Evolutionary conservation across 768 basidiomycete species (phyloP), one percentile per base, ranked within the genome.

Genomic region (Leccinum sublutescens): DNA sequence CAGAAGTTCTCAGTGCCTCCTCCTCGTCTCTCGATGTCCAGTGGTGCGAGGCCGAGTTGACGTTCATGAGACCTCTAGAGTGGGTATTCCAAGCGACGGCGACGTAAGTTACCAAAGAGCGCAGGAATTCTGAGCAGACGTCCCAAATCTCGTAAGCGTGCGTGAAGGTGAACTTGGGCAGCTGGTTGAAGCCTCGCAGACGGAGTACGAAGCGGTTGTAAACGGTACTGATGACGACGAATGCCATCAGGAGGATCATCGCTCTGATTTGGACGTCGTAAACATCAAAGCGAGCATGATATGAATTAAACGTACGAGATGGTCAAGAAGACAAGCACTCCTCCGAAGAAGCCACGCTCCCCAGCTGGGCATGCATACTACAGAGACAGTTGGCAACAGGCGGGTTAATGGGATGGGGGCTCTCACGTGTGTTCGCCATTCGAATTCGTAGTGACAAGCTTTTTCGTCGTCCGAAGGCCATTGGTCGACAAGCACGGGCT

Each of bases 381-480:
- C 8, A 6, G 17, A 25, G 21, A 17, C 25, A 1, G 21, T 70
- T 7, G 50, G 31, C 1, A 8, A 33, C 25, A 10, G 12, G 8
- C 2, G 29, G 10, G 2, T 25, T 14, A 29, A 59, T 5, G 33
- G 14, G 3, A 38, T n/a, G 36, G 31, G n/a, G 27, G 23, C 29
- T 71, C 83, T 66, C 63, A 93, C 92, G 64, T 85, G 85, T 5
- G 89, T 93, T 56, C 81, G 78, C 93, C 93, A 95, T 75, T 95
- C 91, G 40, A 95, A 74, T 58, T 89, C 82, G 69, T 87, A 94
- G 12, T 85, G 82, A 70, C 93, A 95, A n/a, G 84, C 84, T 27
- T 68, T 68, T 9, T 86, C 82, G 34, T 88, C 85, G 15, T 83
- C 81, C 9, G 76, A 76, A 8, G 85, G 83, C 23, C 93, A 81